Percentiles rank a stretch among this genome's conserved stretches.
These are phyloP conservation scores for Leptomonas pyrrhocoris DNA, from an alignment of 208 protist genomes.

Conservation along the genomic window DNA sequence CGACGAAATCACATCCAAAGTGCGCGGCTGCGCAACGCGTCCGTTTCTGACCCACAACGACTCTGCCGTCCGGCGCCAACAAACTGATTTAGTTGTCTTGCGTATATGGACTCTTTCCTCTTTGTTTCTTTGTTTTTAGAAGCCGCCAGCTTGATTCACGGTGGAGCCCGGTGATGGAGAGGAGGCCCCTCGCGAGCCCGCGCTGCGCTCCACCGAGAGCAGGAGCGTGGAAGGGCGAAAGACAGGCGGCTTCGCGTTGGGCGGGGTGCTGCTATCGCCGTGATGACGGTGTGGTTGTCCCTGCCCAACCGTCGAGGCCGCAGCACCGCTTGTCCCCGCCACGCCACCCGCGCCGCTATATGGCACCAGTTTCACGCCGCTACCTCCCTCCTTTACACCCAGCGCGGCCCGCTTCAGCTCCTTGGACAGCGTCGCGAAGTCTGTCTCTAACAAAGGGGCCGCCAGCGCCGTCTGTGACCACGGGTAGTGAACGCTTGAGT, in stretches of 20 bases:
- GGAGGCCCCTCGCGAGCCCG: slow-evolving; percentile 12
- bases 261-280: slow-evolving; percentile 2
- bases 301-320: not conserved
- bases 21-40: too few relatives aligned
- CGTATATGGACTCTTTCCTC: not conserved
- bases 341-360: not conserved
- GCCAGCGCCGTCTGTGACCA: slow-evolving; percentile 23
- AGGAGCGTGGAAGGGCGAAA: slow-evolving; percentile 47
- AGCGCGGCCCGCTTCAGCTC: slow-evolving; percentile 2
- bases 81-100: too few relatives aligned
- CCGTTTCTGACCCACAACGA: too few relatives aligned
- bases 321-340: not conserved
- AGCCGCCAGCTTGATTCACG: not conserved
- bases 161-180: slow-evolving; percentile 11
- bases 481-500: slow-evolving; percentile 4
- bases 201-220: slow-evolving; percentile 33
- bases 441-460: slow-evolving; percentile 20
- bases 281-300: not conserved
- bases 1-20: too few relatives aligned
- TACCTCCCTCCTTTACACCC: not conserved
- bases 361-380: not conserved
- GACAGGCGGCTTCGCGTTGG: slow-evolving; percentile 12
- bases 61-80: not conserved
- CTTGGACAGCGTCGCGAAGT: slow-evolving; percentile 4
- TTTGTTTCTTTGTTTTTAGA: not conserved